These are phyloP conservation scores for Zygotorulaspora sp. DNA, from an alignment of 805 yeast species.

Conservation along the genomic window DNA sequence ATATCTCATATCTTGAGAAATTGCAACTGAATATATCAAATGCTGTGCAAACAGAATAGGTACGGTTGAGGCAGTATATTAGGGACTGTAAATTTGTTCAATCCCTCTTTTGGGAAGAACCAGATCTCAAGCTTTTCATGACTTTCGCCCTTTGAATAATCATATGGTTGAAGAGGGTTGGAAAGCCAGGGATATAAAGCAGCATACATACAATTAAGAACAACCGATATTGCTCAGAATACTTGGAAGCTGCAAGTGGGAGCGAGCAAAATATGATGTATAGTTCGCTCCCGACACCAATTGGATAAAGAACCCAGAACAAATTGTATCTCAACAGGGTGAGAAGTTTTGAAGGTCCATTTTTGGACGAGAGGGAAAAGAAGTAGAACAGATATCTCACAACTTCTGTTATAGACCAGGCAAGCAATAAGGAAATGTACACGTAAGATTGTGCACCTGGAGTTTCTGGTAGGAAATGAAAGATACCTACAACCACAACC, in stretches of 20 bases:
- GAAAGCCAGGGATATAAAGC: slow-evolving; percentile 82
- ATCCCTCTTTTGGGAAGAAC: slow-evolving; percentile 5
- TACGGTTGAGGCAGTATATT: neutral
- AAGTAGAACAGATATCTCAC: slow-evolving; percentile 80
- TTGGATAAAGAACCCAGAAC: slow-evolving; percentile 79
- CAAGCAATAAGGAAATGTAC: slow-evolving; percentile 62
- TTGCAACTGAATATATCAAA: too few species aligned
- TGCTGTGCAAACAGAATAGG: too few species aligned
- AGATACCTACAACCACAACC: slow-evolving; percentile 76
- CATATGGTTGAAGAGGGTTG: slow-evolving; percentile 82
- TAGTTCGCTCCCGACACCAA: slow-evolving; percentile 87
- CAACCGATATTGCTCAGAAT: slow-evolving; percentile 50
- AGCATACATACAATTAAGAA: slow-evolving; percentile 53
- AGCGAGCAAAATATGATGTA: slow-evolving; percentile 65
- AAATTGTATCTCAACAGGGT: slow-evolving; percentile 77
- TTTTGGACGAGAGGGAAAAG: slow-evolving; percentile 21
- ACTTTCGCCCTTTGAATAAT: slow-evolving; percentile 80
- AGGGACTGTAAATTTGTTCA: neutral
- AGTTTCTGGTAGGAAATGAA: slow-evolving; percentile 74
- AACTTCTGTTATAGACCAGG: slow-evolving; percentile 95
- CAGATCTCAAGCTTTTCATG: slow-evolving; percentile 40
- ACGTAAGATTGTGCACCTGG: slow-evolving; percentile 41
- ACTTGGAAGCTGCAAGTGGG: slow-evolving; percentile 54
- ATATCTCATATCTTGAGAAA: too few species aligned
- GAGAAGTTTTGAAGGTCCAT: slow-evolving; percentile 58